Evolutionary conservation across 2,329 filamentous ascomycete genomes (phyloP).

Genomic region (Bretziella fagacearum): DNA sequence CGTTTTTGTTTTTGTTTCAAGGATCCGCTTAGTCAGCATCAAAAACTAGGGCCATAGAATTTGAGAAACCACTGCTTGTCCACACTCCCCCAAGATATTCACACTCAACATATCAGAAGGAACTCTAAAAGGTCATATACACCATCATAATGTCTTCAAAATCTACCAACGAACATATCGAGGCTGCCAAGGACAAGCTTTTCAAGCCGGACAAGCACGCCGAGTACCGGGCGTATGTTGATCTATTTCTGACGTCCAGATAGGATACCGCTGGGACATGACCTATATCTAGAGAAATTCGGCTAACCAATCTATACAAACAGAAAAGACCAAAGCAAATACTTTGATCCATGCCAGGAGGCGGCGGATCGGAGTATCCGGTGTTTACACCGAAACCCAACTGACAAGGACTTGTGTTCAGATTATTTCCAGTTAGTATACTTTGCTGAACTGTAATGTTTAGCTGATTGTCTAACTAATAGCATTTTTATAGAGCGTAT

Average conservation of each 20-base stretch:
- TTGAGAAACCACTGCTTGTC: no score
- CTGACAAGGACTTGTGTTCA: slow-evolving; percentile 72
- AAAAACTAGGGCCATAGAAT: no score
- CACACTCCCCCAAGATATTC: no score
- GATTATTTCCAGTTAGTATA: slow-evolving; percentile 82
- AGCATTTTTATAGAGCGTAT: slow-evolving; percentile 50
- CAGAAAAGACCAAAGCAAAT: slow-evolving; percentile 80
- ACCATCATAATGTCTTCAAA: slow-evolving; percentile 7
- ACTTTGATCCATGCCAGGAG: slow-evolving; percentile 89
- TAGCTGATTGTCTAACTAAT: not conserved
- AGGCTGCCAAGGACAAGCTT: not conserved
- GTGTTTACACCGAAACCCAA: slow-evolving; percentile 76
- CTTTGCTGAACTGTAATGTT: not conserved
- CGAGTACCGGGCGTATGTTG: slow-evolving; percentile 14
- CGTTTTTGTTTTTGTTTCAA: no score
- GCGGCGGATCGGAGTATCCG: slow-evolving; percentile 70
- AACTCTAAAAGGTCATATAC: not conserved
- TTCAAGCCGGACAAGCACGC: slow-evolving; percentile 10
- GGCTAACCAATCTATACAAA: not conserved
- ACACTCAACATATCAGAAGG: no score
- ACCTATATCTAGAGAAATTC: not conserved
- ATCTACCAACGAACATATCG: slow-evolving; percentile 6
- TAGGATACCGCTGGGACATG: not conserved
- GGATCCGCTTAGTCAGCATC: no score
- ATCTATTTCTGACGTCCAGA: not conserved